Evolutionary conservation across 306 rosid genomes (phyloP).

Genomic region (Castanospermum australe): DNA sequence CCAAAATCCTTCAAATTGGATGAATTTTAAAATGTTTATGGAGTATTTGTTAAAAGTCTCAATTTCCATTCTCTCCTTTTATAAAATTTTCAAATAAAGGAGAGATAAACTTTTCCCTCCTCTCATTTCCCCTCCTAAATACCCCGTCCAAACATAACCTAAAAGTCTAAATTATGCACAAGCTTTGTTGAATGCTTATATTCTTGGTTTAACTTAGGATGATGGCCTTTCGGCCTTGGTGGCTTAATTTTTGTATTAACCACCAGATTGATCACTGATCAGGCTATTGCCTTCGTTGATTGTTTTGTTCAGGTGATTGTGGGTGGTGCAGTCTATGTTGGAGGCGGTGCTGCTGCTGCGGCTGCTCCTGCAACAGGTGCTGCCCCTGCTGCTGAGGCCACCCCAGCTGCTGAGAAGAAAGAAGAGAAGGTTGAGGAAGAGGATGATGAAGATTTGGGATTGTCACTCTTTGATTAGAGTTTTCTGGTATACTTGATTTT

Average conservation of each 20-base stretch:
- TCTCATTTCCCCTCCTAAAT: no score
- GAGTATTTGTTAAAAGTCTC: no score
- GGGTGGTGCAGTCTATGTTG: slow-evolving; percentile 60
- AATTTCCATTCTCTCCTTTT: no score
- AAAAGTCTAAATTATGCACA: background rate
- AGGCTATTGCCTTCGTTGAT: background rate
- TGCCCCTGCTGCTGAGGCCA: slow-evolving; percentile 48
- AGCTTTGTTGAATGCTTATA: background rate
- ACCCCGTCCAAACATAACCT: no score
- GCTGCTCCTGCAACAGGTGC: slow-evolving; percentile 61
- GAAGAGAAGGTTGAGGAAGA: slow-evolving; percentile 73
- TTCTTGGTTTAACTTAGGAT: background rate
- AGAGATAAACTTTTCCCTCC: no score
- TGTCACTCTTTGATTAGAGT: slow-evolving; percentile 83
- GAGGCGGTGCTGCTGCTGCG: slow-evolving; percentile 51
- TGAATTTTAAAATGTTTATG: no score
- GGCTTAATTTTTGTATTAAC: background rate
- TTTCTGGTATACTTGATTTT: slow-evolving; percentile 19
- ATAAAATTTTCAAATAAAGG: no score
- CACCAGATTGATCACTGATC: background rate
- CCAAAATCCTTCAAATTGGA: no score
- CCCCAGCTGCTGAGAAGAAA: slow-evolving; percentile 51
- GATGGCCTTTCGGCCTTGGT: background rate
- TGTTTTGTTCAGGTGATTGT: slow-evolving; percentile 57
- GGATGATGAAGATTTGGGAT: slow-evolving; percentile 82